Conservation (phyloP, 169 alveolate genomes). For the Plasmodium billcollinsi region DNA sequence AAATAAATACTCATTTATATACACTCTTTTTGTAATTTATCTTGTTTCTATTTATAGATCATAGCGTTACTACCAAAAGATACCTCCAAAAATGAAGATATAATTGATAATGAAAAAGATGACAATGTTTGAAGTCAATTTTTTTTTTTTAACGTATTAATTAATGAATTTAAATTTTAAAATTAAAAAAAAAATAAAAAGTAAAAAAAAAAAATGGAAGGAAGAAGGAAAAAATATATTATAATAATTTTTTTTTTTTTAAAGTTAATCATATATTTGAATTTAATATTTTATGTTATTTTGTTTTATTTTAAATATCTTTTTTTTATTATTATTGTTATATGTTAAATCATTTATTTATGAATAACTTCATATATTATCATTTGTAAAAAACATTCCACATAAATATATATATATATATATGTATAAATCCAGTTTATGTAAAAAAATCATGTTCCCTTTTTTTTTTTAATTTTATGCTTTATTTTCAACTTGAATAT, state of each 20-base stretch:
- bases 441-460: too few species aligned
- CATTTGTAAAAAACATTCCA: too few species aligned
- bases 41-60: constrained; percentile 16
- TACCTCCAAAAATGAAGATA: constrained; percentile 46
- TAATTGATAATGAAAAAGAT: constrained; percentile 58
- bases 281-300: too few species aligned
- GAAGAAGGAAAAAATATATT: too few species aligned
- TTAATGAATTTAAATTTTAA: background rate
- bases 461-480: too few species aligned
- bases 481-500: too few species aligned
- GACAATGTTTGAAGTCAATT: constrained; percentile 31
- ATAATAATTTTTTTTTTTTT: background rate
- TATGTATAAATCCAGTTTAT: too few species aligned
- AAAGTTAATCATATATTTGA: background rate
- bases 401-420: too few species aligned
- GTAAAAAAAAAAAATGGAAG: background rate
- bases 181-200: background rate
- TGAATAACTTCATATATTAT: too few species aligned
- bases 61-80: constrained; percentile 68
- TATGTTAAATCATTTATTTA: too few species aligned
- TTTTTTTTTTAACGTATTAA: background rate
- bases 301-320: too few species aligned
- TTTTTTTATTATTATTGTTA: too few species aligned
- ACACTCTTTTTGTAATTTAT: background rate
- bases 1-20: background rate